These are phyloP conservation scores for Paramecium sonneborni DNA, from an alignment of 73 alveolate genomes.

Conservation along the genomic window DNA sequence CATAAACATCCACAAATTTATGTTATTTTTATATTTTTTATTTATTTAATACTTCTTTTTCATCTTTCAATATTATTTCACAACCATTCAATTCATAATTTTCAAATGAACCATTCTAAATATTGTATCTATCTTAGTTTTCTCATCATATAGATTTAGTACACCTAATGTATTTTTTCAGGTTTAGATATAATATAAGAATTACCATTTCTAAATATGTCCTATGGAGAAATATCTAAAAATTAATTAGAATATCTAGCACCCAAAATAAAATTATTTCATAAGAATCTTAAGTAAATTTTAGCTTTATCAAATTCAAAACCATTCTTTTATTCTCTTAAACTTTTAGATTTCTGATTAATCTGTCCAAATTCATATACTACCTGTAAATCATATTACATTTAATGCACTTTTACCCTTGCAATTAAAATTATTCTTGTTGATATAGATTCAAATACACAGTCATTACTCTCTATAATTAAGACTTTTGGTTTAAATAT, in stretches of 20 bases:
- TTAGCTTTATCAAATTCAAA: not conserved
- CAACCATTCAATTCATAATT: not conserved
- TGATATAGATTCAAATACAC: not conserved
- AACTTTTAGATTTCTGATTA: not conserved
- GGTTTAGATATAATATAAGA: not conserved
- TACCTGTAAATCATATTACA: not conserved
- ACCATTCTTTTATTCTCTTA: not conserved
- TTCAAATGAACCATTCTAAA: not conserved
- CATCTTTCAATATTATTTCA: not conserved
- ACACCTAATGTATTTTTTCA: not conserved
- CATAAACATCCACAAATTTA: not conserved
- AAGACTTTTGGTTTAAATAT: not conserved
- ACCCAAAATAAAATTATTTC: not conserved
- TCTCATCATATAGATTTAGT: not conserved
- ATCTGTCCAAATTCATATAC: not conserved
- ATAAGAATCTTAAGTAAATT: not conserved
- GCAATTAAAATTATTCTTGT: constrained; percentile 30
- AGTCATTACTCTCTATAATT: not conserved
- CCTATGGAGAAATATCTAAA: constrained; percentile 20
- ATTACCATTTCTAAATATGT: not conserved
- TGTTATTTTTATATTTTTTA: not conserved
- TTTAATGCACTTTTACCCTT: not conserved
- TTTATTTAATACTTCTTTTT: not conserved
- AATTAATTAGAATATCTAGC: constrained; percentile 22
- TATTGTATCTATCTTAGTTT: not conserved